A percentile compares a stretch with the other conserved stretches of the same genome.
Conservation (phyloP, 2,329 filamentous ascomycete genomes). For the Myotisia sp. region DNA sequence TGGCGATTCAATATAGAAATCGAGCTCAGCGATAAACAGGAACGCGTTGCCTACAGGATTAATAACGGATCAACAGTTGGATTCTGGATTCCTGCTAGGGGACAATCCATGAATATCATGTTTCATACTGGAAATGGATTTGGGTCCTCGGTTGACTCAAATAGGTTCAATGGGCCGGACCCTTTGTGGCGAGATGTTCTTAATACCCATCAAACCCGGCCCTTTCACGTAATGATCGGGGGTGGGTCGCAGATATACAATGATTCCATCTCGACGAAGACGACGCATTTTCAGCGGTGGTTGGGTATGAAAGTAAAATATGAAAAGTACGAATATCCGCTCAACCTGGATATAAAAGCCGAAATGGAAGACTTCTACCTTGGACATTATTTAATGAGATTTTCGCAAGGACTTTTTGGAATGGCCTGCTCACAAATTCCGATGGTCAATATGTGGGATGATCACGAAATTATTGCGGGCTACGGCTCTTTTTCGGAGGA, state of each 20-base stretch:
- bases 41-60: constrained; percentile 87
- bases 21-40: constrained; percentile 62
- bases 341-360: constrained; percentile 68
- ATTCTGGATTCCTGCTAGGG: constrained; percentile 84
- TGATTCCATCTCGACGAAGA: constrained; percentile 64
- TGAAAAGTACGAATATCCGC: constrained; percentile 64
- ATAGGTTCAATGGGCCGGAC: constrained; percentile 79
- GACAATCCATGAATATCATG: constrained; percentile 94
- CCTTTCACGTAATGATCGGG: constrained; percentile 97
- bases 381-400: constrained; percentile 82
- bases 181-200: constrained; percentile 94
- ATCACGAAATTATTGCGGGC: constrained; percentile 83
- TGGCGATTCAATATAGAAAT: constrained; percentile 96
- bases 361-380: constrained; percentile 84
- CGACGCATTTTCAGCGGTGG: constrained; percentile 69
- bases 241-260: constrained; percentile 97
- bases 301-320: constrained; percentile 62
- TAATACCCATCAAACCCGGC: constrained; percentile 76
- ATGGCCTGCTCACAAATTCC: constrained; percentile 88
- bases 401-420: constrained; percentile 87
- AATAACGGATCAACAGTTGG: constrained; percentile 76
- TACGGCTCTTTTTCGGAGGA: constrained; percentile 85
- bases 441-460: constrained; percentile 97
- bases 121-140: constrained; percentile 98
- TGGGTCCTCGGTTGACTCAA: constrained; percentile 60